Conservation (phyloP, 495 filamentous ascomycete genomes). For the Penicillium cataractarum region DNA sequence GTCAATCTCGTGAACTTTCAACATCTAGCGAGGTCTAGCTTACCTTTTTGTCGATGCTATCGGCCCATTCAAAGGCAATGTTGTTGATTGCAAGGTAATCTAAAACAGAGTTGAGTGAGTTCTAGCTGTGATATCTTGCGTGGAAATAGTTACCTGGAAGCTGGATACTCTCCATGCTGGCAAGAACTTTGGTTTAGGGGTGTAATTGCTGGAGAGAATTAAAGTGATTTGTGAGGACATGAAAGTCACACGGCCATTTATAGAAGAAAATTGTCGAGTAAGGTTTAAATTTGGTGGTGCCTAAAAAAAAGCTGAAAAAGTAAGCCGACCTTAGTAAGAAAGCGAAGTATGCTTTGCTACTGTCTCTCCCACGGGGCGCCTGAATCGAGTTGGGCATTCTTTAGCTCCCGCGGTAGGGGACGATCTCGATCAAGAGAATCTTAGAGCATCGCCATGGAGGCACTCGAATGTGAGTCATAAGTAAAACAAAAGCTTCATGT, state of each 20-base stretch:
- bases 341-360: not conserved
- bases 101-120: not conserved
- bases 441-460: not conserved
- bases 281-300: not conserved
- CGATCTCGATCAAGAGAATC: not conserved
- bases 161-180: not conserved
- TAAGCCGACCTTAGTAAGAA: not conserved
- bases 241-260: not conserved
- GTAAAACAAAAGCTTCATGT: too few species aligned
- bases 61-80: constrained; percentile 16
- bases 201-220: not conserved
- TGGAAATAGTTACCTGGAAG: not conserved
- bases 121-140: not conserved
- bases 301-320: not conserved
- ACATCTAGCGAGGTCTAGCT: not conserved
- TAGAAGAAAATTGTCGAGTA: not conserved
- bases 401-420: not conserved
- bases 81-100: constrained; percentile 6
- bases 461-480: not conserved
- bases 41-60: constrained; percentile 18
- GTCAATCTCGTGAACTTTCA: not conserved
- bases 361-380: not conserved
- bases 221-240: not conserved
- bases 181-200: not conserved
- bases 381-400: not conserved